Base-by-base conservation (phyloP, 176 grass and related monocot species). In the Lolium perenne region DNA sequence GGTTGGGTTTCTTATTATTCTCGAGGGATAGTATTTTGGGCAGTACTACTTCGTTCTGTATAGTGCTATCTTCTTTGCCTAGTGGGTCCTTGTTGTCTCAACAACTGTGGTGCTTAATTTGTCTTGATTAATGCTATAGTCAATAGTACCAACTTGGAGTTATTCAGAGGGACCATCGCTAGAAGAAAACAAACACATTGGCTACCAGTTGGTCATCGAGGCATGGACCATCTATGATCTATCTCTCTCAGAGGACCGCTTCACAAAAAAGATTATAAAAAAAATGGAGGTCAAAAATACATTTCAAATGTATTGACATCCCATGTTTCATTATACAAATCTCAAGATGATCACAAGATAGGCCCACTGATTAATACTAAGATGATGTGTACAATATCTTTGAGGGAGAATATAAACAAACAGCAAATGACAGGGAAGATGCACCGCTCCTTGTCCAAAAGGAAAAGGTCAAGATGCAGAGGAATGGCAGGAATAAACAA, bases 401-500 rank as follows among this genome's bases (percentile, higher is more conserved):
- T 26, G 7, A 66, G 60, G 14, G 6, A 0, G 2, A 20, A 60
- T 29, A 35, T 35, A 35, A 35, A 6, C 22, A n/a, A 45, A 7
- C 7, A 55, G 20, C 40, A 81, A 55, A 51, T 84, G 59, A 5
- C 76, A 55, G 68, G 72, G 45, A 71, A 78, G 78, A 77, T 86
- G 88, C 78, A 23, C 32, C 15, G 4, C 50, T 65, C 29, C n/a
- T 25, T 55, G 75, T 18, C 35, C 35, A 59, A 45, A 51, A 8
- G 54, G 83, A 72, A 78, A 23, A 60, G 53, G 84, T 83, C 80
- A 79, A 64, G 46, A 71, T 45, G 80, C 10, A 66, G 26, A 21
- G 56, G 21, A 79, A 84, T 89, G 76, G 4, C 26, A 66, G 46
- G 64, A 79, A 73, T 78, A 82, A 86, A 82, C 79, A 86, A 82